Evolutionary conservation across 768 basidiomycete species (phyloP).

Genomic region (Pleurotus citrinopileatus): DNA sequence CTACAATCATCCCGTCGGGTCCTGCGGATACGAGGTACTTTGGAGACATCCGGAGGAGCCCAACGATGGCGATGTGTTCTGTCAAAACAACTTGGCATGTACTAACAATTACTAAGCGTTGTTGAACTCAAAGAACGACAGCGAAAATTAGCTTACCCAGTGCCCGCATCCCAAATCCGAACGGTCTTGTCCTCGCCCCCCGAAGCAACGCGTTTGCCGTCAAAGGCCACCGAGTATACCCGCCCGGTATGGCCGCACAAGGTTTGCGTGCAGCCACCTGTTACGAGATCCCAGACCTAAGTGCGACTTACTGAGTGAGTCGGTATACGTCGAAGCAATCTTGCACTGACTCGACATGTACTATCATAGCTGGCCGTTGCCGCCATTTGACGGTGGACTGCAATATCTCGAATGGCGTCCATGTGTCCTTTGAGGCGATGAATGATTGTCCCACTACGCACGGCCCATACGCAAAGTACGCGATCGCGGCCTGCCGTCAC

Average conservation of each 20-base stretch:
- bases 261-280: background rate
- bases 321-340: background rate
- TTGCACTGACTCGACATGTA: background rate
- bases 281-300: background rate
- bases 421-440: background rate
- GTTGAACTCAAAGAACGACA: background rate
- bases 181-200: conserved; percentile 1
- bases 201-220: background rate
- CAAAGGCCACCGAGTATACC: background rate
- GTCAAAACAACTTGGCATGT: background rate
- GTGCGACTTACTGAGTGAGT: background rate
- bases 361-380: conserved; percentile 1
- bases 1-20: background rate
- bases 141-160: background rate
- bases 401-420: conserved; percentile 2
- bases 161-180: background rate
- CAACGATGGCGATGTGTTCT: background rate
- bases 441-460: background rate
- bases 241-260: conserved; percentile 1
- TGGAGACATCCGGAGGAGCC: background rate
- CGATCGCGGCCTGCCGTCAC: background rate
- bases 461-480: background rate
- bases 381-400: background rate
- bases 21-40: background rate
- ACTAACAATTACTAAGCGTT: background rate